Evolutionary conservation across 2,329 filamentous ascomycete species (phyloP).

Genomic region (Tolypocladium cylindrosporum): DNA sequence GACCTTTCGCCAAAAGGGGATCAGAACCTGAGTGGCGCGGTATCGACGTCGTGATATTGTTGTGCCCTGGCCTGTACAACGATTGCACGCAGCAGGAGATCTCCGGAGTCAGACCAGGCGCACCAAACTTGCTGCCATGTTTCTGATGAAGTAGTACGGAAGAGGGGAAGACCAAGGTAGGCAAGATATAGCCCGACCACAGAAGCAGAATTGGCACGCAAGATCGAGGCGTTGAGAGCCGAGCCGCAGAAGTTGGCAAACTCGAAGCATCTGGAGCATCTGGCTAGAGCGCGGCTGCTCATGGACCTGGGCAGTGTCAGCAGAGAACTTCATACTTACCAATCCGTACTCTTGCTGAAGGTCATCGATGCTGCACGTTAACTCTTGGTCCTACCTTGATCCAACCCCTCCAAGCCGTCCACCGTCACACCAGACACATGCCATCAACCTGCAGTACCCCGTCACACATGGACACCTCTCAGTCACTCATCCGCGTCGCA

Average conservation of each 20-base stretch:
- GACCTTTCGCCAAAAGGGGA: not conserved
- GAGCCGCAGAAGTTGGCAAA: not conserved
- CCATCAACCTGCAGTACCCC: constrained; percentile 1
- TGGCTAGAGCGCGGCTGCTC: not conserved
- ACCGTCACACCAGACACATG: not conserved
- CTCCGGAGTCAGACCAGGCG: constrained; percentile 9
- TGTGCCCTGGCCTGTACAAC: constrained; percentile 2
- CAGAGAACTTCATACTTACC: no score
- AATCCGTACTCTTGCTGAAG: not conserved
- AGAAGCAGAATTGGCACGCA: not conserved
- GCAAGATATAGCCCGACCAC: not conserved
- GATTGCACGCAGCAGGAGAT: constrained; percentile 12
- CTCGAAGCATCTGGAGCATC: not conserved
- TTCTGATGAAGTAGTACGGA: constrained; percentile 18
- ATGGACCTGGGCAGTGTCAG: not conserved
- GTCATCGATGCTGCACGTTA: not conserved
- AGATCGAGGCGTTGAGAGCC: no score
- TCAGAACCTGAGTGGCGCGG: not conserved
- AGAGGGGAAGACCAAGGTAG: constrained; percentile 1
- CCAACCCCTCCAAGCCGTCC: not conserved
- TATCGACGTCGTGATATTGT: not conserved
- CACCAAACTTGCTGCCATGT: constrained; percentile 18
- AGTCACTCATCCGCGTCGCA: not conserved
- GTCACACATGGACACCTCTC: not conserved
- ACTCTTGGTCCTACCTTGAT: not conserved